A percentile compares a stretch with the other conserved stretches of the same genome.
Conservation (phyloP, 805 yeast genomes). For the Ogataea allantospora region DNA sequence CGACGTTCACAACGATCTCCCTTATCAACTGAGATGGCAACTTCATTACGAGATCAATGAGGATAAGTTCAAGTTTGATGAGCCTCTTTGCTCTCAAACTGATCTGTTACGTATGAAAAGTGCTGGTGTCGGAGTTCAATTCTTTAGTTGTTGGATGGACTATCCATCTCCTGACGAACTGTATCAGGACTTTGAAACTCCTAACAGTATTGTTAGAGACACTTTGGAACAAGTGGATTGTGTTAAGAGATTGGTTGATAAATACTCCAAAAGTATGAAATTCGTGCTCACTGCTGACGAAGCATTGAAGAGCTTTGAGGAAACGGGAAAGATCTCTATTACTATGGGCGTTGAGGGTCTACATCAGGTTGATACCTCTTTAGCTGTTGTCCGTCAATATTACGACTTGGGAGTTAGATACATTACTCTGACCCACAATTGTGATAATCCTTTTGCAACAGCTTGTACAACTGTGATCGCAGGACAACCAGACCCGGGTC, state of each 20-base stretch:
- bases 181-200: constrained; percentile 44
- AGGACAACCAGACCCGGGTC: constrained; percentile 45
- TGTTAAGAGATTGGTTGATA: constrained; percentile 42
- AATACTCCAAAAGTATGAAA: constrained; percentile 38
- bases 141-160: constrained; percentile 49
- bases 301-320: constrained; percentile 36
- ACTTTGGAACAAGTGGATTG: constrained; percentile 56
- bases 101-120: constrained; percentile 41
- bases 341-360: constrained; percentile 55
- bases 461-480: constrained; percentile 49
- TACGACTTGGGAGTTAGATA: constrained; percentile 52
- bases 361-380: constrained; percentile 50
- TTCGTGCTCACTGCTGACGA: constrained; percentile 42
- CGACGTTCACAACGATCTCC: constrained; percentile 55
- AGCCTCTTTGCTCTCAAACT: constrained; percentile 42
- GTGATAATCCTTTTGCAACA: constrained; percentile 58
- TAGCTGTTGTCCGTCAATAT: constrained; percentile 49
- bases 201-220: constrained; percentile 47
- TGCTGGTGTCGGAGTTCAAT: constrained; percentile 50
- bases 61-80: constrained; percentile 39
- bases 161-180: constrained; percentile 40
- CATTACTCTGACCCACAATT: constrained; percentile 52
- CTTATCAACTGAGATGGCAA: constrained; percentile 45
- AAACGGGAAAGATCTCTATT: constrained; percentile 39
- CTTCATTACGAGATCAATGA: constrained; percentile 42